Percentiles rank a stretch among this genome's conserved stretches.
phyloP scores from a whole-genome alignment of 192 early-diverging fungal genomes.

The Entrophospora sp. region DNA sequence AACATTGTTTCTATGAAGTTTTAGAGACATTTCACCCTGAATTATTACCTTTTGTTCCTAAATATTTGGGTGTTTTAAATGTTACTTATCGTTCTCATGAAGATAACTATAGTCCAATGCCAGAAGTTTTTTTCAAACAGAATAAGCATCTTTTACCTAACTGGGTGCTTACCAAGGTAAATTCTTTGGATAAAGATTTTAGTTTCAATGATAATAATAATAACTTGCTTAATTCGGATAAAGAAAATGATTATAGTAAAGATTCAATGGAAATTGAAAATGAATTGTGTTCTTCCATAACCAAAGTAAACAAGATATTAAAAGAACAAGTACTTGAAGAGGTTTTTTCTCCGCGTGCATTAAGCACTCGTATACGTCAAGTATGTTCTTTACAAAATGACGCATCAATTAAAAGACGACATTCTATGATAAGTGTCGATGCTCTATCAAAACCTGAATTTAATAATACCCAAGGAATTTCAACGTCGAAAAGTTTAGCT shows the following conservation, averaged over 20 bases:
- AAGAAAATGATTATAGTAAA: neutral
- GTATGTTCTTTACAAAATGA: conserved; percentile 29
- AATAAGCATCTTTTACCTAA: conserved; percentile 80
- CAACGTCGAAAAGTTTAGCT: conserved; percentile 1
- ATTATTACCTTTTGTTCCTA: conserved; percentile 80
- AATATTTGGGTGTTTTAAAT: conserved; percentile 90
- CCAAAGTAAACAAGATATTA: conserved; percentile 59
- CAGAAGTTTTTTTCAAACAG: conserved; percentile 81
- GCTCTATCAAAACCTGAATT: conserved; percentile 15
- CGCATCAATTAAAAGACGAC: conserved; percentile 36
- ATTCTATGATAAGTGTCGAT: conserved; percentile 42
- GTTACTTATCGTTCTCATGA: conserved; percentile 67
- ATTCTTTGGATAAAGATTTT: conserved; percentile 31
- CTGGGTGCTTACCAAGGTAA: conserved; percentile 48
- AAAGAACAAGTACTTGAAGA: conserved; percentile 87
- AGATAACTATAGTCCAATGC: conserved; percentile 35
- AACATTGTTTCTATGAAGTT: conserved; percentile 85
- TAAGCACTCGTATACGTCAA: conserved; percentile 63
- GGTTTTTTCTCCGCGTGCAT: conserved; percentile 77
- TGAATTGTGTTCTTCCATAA: conserved; percentile 18
- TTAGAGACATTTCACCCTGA: conserved; percentile 59
- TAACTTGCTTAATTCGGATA: neutral
- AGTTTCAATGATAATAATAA: conserved; percentile 9
- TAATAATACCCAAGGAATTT: conserved; percentile 6
- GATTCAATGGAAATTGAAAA: neutral